These are phyloP conservation scores for Syzygium syzygioides DNA, from an alignment of 441 rosid species.

Conservation along the genomic window DNA sequence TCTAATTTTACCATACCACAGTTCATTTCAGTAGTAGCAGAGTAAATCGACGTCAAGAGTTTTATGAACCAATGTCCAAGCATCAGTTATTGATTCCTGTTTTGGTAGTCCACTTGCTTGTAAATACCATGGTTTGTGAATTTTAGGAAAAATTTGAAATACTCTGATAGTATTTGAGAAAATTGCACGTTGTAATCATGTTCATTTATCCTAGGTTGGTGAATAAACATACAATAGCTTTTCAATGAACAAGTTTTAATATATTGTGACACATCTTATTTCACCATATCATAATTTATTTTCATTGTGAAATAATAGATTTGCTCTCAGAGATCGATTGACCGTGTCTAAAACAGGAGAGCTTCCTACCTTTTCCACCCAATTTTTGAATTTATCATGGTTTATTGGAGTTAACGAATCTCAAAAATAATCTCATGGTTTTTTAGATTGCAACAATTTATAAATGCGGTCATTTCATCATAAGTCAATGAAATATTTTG, in stretches of 20 bases:
- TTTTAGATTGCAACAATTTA: neutral
- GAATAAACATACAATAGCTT: neutral
- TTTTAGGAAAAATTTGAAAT: neutral
- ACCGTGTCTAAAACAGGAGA: neutral
- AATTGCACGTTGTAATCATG: neutral
- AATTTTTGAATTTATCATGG: neutral
- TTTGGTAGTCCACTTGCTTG: neutral
- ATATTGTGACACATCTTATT: neutral
- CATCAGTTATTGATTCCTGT: neutral
- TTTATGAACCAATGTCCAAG: neutral
- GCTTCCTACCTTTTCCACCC: neutral
- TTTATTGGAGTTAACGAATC: rapidly evolving
- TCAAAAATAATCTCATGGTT: neutral
- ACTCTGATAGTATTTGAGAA: neutral
- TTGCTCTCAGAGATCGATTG: neutral
- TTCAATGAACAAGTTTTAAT: neutral
- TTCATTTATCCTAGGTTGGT: neutral
- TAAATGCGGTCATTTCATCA: neutral
- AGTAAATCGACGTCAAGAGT: neutral
- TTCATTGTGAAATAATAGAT: neutral
- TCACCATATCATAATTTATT: neutral
- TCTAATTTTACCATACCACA: neutral
- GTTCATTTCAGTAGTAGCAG: neutral
- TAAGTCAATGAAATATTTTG: neutral
- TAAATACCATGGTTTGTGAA: neutral